Evolutionary conservation across 1,284 basidiomycete species (phyloP).

Genomic region (Pseudozyma sp.): DNA sequence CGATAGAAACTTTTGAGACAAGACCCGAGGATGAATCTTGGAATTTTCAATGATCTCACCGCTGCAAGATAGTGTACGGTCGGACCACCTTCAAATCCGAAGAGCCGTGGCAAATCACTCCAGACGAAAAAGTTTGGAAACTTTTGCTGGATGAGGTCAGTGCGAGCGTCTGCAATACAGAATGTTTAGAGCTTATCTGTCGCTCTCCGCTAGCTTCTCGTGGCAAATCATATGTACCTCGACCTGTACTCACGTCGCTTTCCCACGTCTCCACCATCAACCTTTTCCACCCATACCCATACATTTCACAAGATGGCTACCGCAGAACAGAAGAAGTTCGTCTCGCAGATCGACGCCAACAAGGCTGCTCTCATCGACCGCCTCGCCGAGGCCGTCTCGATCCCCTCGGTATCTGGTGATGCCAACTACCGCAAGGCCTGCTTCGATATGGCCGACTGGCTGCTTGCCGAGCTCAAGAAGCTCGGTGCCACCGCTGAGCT

Average conservation of each 20-base stretch:
- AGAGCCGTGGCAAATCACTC: not conserved
- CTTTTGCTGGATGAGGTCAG: conserved; percentile 6
- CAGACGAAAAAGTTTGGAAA: conserved; percentile 6
- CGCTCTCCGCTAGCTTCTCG: not conserved
- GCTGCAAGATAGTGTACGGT: too few species aligned
- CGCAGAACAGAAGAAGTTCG: conserved; percentile 55
- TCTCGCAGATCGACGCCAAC: conserved; percentile 65
- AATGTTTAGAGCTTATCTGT: conserved; percentile 21
- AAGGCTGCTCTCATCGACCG: conserved; percentile 59
- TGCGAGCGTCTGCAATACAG: not conserved
- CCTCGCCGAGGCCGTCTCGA: conserved; percentile 65
- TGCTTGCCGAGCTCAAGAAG: conserved; percentile 58
- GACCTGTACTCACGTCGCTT: not conserved
- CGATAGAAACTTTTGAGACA: too few species aligned
- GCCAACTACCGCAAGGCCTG: conserved; percentile 65
- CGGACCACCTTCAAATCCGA: too few species aligned
- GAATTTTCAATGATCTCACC: too few species aligned
- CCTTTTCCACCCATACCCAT: not conserved
- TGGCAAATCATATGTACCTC: not conserved
- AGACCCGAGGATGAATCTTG: too few species aligned
- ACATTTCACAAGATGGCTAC: conserved; percentile 39
- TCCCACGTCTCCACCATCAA: not conserved
- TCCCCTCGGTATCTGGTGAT: conserved; percentile 67
- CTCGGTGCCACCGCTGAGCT: conserved; percentile 62
- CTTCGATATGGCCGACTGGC: conserved; percentile 66